Evolutionary conservation across 2,329 filamentous ascomycete species (phyloP).

Genomic region (Elsinoe perseae): DNA sequence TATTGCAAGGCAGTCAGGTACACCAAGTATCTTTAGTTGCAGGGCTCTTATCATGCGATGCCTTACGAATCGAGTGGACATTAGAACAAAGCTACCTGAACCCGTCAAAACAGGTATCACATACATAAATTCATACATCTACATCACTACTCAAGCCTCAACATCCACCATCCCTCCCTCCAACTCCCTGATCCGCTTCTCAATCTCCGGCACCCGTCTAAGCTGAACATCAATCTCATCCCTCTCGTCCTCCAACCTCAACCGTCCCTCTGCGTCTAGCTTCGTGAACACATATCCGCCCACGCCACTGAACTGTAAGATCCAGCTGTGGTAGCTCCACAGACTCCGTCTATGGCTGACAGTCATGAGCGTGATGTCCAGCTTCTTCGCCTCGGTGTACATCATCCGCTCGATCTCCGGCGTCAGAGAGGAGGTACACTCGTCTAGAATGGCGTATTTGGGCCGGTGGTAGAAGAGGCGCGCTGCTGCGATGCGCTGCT

Average conservation of each 20-base stretch:
- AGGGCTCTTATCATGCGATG: no score
- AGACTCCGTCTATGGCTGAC: conserved; percentile 84
- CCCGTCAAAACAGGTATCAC: no score
- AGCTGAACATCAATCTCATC: conserved; percentile 85
- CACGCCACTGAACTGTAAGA: conserved; percentile 93
- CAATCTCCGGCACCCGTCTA: conserved; percentile 77
- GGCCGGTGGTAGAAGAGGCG: conserved; percentile 88
- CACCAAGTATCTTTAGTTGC: no score
- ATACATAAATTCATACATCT: no score
- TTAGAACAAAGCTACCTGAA: no score
- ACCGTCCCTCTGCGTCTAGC: conserved; percentile 75
- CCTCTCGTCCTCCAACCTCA: conserved; percentile 89
- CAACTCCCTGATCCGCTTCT: conserved; percentile 76
- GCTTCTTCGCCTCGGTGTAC: conserved; percentile 89
- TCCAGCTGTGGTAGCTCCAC: conserved; percentile 94
- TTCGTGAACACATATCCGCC: conserved; percentile 83
- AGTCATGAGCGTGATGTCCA: conserved; percentile 94
- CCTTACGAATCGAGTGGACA: no score
- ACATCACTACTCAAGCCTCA: conserved; percentile 1
- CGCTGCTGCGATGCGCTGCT: conserved; percentile 96
- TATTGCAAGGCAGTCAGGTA: no score
- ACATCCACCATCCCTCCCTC: conserved; percentile 25
- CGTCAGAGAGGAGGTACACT: conserved; percentile 93
- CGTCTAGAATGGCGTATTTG: conserved; percentile 90
- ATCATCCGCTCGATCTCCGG: conserved; percentile 90